These are phyloP conservation scores for Mortierella sp. DNA, from an alignment of 371 early-diverging fungal genomes.

Conservation along the genomic window DNA sequence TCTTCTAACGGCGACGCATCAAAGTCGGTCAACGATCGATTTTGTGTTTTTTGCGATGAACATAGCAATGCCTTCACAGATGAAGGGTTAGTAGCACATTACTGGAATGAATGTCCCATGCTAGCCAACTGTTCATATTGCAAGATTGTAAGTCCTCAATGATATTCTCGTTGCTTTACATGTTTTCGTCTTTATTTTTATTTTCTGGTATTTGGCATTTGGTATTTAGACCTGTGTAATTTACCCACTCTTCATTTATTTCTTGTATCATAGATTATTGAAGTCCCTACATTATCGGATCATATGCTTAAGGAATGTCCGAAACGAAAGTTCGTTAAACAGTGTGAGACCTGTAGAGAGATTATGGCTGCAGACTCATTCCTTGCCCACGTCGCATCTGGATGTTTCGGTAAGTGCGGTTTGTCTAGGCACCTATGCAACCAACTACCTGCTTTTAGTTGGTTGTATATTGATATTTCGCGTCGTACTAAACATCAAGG, in stretches of 20 bases:
- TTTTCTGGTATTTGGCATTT: no score
- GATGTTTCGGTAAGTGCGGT: conserved; percentile 59
- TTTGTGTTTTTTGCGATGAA: conserved; percentile 87
- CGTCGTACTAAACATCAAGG: neutral
- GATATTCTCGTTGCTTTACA: neutral
- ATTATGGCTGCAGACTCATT: conserved; percentile 72
- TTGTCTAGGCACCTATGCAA: neutral
- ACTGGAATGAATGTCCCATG: conserved; percentile 82
- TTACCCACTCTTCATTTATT: no score
- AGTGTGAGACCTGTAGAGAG: conserved; percentile 76
- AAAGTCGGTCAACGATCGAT: conserved; percentile 30
- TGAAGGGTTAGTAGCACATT: conserved; percentile 79
- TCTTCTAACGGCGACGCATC: neutral
- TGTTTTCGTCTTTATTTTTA: no score
- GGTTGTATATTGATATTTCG: neutral
- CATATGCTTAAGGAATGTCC: conserved; percentile 81
- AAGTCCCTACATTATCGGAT: conserved; percentile 75
- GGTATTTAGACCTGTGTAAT: neutral
- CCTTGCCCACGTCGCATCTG: conserved; percentile 65
- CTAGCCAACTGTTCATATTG: conserved; percentile 79
- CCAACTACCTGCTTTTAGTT: neutral
- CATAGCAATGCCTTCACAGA: conserved; percentile 75
- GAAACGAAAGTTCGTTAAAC: conserved; percentile 66
- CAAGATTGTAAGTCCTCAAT: conserved; percentile 66
- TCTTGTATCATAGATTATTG: conserved; percentile 68